Evolutionary conservation across 2,329 filamentous ascomycete genomes (phyloP), one percentile per base, ranked within the genome.

Genomic region (Pseudogymnoascus sp.): DNA sequence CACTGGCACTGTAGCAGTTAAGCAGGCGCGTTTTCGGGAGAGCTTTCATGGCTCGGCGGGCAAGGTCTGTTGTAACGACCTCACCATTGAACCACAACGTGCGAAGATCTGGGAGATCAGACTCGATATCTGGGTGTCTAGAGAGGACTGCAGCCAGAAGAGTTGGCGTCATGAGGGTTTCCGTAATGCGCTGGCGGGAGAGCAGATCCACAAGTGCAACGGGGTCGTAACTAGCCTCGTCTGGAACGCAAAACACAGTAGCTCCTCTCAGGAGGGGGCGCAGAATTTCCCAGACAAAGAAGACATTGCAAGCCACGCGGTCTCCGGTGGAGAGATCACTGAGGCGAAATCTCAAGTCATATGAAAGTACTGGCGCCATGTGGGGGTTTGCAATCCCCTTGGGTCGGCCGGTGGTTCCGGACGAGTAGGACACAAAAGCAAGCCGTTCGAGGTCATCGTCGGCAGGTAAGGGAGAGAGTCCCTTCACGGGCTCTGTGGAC

Each of bases 271-370:
- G 72, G 49, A 93, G 78, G 7, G 90, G 90, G 4, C 90, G 87
- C 62, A 93, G 74, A 62, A 92, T 92, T 72, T 93, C 90, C 90
- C 90, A 93, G 55, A 92, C 81, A 71, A 93, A 93, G 74, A 92
- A 93, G 64, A 92, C 90, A 77, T 92, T 93, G 76, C 89, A 92
- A n/a, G 90, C 90, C 9, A 92, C 89, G 5, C 90, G 83, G 67
- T 92, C 90, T 14, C 89, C 89, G 0, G 86, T 86, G 16, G 81
- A 75, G 2, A 91, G 77, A 71, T 92, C 86, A 66, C 85, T 88
- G 58, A 92, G 73, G 8, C 76, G 78, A 69, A 92, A 92, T 72
- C 90, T 79, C 66, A 91, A 74, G 67, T 90, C 79, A 71, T 92
- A 92, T 5, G 89, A 92, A 28, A 83, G 80, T 1, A 92, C 86